Base-by-base conservation (phyloP, 163 green algal genomes). In the Scenedesmus sp. region DNA sequence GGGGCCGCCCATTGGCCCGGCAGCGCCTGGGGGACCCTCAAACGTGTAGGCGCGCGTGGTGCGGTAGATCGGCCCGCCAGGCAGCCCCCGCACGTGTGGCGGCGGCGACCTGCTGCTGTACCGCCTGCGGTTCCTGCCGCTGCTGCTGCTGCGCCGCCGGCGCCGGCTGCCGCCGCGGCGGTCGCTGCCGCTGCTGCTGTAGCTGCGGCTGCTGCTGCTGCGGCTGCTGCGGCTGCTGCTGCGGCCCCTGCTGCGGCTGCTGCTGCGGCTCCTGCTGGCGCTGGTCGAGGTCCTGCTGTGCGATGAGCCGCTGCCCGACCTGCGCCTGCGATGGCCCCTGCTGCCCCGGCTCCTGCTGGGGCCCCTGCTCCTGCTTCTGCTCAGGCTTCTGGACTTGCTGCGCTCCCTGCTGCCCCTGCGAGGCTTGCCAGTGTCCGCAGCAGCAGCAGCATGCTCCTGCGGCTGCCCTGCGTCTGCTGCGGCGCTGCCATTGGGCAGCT, bases 41-140 rank as follows among this genome's bases (percentile, higher is more conserved):
- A 91, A 91, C 7, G 87, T 46, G 22, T 91, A 91, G 13, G 87
- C 87, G 18, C 87, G 61, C 4, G 56, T 91, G 24, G 87, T 91
- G 35, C 87, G 53, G 42, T 87, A 87, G 73, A 91, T 91, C 22
- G 87, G 87, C 2, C 37, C 78, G 1, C 26, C 85, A 40, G 20
- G 56, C 35, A 40, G 37, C 9, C 83, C 83, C 9, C 83, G n/a
- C 83, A 81, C 42, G 20, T 83, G 78, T 6, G 26, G 78, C 37
- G 76, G 76, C 76, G 37, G 76, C 42, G 76, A 53, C 6, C 42
- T 37, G 35, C 82, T 87, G 82, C 82, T 87, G 82, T 78, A 78
- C n/a, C 82, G 68, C 51, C 82, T 46, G n/a, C 53, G 49, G 26
- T 40, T 33, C 35, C 51, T 18, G 26, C 37, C 56, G 10, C 83